These are phyloP conservation scores for Crithidia bombi DNA, from an alignment of 208 protist species.

Conservation along the genomic window DNA sequence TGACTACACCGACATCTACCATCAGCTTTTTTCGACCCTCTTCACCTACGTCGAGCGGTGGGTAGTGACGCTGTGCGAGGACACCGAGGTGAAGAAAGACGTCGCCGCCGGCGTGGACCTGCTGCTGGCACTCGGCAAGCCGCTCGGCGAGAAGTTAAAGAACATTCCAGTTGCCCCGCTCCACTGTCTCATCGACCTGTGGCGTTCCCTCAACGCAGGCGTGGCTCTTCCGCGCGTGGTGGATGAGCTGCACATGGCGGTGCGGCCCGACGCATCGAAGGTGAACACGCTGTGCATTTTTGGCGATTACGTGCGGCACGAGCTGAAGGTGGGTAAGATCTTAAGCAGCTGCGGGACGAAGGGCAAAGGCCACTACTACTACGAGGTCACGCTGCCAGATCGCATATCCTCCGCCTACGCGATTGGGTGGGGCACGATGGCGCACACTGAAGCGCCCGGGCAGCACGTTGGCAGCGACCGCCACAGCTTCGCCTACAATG, in stretches of 20 bases:
- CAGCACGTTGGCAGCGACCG: constrained; percentile 89
- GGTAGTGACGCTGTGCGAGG: constrained; percentile 37
- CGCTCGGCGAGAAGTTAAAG: constrained; percentile 40
- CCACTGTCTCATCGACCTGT: constrained; percentile 83
- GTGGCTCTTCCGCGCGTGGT: constrained; percentile 66
- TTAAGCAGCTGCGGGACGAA: constrained; percentile 57
- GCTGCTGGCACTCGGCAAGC: constrained; percentile 52
- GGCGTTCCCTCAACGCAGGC: constrained; percentile 53
- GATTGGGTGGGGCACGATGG: constrained; percentile 85
- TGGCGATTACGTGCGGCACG: constrained; percentile 70
- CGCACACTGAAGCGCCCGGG: constrained; percentile 80
- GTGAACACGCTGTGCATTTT: constrained; percentile 75
- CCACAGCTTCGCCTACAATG: constrained; percentile 88
- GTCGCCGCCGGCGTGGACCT: constrained; percentile 83
- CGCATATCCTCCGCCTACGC: constrained; percentile 70
- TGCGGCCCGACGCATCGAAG: constrained; percentile 12
- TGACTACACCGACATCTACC: constrained; percentile 36
- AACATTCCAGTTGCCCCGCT: constrained; percentile 76
- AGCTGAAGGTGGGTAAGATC: constrained; percentile 89
- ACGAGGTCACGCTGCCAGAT: constrained; percentile 85
- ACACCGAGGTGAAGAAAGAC: constrained; percentile 65
- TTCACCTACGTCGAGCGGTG: constrained; percentile 73
- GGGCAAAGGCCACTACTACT: constrained; percentile 77
- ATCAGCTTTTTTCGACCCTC: constrained; percentile 75
- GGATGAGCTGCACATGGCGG: constrained; percentile 48